Evolutionary conservation across 2,329 filamentous ascomycete genomes (phyloP).

Genomic region (Leptographium flavum): DNA sequence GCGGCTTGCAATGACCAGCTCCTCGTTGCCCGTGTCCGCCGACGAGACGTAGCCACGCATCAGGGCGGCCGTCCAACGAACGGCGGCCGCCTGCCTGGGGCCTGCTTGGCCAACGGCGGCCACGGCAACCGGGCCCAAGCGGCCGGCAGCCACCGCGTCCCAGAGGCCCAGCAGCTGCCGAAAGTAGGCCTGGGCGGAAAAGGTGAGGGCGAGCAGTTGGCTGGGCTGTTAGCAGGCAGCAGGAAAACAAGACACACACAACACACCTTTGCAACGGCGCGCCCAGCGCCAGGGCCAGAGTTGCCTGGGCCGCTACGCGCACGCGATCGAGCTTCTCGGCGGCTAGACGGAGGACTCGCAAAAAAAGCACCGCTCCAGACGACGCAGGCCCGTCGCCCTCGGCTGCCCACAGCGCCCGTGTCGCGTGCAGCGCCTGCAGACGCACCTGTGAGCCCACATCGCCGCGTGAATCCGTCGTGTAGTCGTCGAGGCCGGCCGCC

Average conservation of each 20-base stretch:
- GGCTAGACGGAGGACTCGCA: constrained; percentile 50
- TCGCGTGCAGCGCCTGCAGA: constrained; percentile 64
- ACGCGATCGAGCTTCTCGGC: constrained; percentile 87
- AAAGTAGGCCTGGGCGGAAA: constrained; percentile 49
- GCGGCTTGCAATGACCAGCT: constrained; percentile 55
- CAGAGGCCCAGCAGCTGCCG: constrained; percentile 34
- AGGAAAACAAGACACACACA: background rate
- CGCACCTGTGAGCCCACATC: constrained; percentile 83
- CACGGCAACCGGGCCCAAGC: constrained; percentile 22
- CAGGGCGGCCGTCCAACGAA: constrained; percentile 34
- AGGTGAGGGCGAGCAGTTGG: constrained; percentile 25
- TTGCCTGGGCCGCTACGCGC: constrained; percentile 48
- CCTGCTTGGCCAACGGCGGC: constrained; percentile 17
- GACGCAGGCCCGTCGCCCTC: background rate
- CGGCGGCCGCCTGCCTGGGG: constrained; percentile 8
- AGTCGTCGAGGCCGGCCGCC: constrained; percentile 60
- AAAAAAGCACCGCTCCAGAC: constrained; percentile 22
- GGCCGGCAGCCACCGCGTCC: constrained; percentile 14
- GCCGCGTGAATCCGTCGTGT: constrained; percentile 76
- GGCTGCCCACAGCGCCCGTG: constrained; percentile 43
- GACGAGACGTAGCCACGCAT: constrained; percentile 57
- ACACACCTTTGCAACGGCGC: background rate
- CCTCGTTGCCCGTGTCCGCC: constrained; percentile 65
- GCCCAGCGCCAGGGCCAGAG: constrained; percentile 30
- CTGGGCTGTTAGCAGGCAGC: background rate